Conservation (phyloP, 768 basidiomycete species). For the Lyophyllum decastes region DNA sequence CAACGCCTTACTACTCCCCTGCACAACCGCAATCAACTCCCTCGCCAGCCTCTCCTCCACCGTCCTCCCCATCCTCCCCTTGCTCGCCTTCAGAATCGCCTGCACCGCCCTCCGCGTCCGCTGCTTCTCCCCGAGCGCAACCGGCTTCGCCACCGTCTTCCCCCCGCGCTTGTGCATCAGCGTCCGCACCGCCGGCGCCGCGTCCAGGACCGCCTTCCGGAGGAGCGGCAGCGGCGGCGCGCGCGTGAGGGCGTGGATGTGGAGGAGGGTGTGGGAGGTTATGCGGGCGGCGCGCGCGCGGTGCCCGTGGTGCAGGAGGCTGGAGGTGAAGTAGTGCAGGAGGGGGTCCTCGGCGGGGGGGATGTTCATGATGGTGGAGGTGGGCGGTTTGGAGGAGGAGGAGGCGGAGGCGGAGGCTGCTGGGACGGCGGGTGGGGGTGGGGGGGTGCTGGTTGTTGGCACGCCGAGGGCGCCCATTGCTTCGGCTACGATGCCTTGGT, state of each 20-base stretch:
- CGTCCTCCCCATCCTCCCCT: conserved; percentile 54
- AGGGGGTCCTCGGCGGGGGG: conserved; percentile 79
- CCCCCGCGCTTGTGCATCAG: conserved; percentile 60
- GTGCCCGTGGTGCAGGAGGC: conserved; percentile 64
- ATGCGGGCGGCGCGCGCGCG: conserved; percentile 59
- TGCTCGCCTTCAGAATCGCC: conserved; percentile 70
- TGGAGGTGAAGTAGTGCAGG: conserved; percentile 63
- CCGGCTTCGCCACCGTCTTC: conserved; percentile 67
- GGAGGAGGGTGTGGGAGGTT: conserved; percentile 63
- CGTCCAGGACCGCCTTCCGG: conserved; percentile 65
- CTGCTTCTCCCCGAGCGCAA: conserved; percentile 80
- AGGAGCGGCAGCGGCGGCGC: conserved; percentile 81
- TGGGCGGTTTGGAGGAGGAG: not conserved
- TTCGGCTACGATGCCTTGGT: conserved; percentile 17
- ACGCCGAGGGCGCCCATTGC: conserved; percentile 20
- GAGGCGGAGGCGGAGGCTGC: conserved; percentile 6
- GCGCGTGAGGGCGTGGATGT: conserved; percentile 74
- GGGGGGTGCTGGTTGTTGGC: not conserved
- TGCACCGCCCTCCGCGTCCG: conserved; percentile 66
- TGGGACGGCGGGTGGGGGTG: not conserved
- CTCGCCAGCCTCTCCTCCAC: conserved; percentile 74
- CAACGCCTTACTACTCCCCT: conserved; percentile 58
- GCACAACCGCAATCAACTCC: conserved; percentile 74
- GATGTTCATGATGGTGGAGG: conserved; percentile 44
- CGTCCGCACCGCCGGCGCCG: conserved; percentile 70